A percentile compares a stretch with the other conserved stretches of the same genome.
phyloP scores from a whole-genome alignment of 2,329 filamentous ascomycete species.

The Sarocladiaceae sp. region DNA sequence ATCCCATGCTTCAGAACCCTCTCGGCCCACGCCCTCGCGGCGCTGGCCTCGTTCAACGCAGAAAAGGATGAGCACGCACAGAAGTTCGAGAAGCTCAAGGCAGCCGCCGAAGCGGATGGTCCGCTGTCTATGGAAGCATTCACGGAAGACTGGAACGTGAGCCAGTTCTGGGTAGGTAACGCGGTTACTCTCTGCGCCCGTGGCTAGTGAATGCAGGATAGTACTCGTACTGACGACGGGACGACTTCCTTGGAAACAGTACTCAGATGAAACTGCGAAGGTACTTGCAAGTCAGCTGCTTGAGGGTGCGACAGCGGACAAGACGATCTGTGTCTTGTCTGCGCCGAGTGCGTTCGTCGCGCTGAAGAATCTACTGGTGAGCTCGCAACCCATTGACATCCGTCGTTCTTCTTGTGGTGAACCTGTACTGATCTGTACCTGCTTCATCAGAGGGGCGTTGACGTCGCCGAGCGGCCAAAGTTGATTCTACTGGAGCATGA shows the following conservation, averaged over 20 bases:
- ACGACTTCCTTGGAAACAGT: constrained; percentile 37
- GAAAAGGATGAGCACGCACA: constrained; percentile 63
- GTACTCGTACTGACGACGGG: neutral
- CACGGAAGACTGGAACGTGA: constrained; percentile 75
- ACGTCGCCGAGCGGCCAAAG: constrained; percentile 36
- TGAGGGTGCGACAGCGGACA: constrained; percentile 48
- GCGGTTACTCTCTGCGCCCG: too few relatives aligned
- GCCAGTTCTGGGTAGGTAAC: constrained; percentile 69
- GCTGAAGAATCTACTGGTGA: constrained; percentile 62
- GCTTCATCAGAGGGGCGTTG: neutral
- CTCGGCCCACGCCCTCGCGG: constrained; percentile 58
- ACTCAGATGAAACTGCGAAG: constrained; percentile 64
- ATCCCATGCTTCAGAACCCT: constrained; percentile 36
- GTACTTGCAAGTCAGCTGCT: constrained; percentile 60
- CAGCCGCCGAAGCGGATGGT: constrained; percentile 48
- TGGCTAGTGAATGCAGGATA: too few relatives aligned
- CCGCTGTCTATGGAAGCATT: constrained; percentile 61
- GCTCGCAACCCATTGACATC: constrained; percentile 16
- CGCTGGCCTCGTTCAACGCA: constrained; percentile 66
- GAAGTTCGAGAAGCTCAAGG: constrained; percentile 62
- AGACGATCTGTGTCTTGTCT: constrained; percentile 62
- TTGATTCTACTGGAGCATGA: constrained; percentile 69
- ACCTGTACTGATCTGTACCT: too few relatives aligned
- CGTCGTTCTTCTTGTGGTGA: too few relatives aligned
- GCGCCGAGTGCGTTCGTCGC: constrained; percentile 73